Evolutionary conservation across 2,329 filamentous ascomycete species (phyloP).

Genomic region (Monilinia laxa): DNA sequence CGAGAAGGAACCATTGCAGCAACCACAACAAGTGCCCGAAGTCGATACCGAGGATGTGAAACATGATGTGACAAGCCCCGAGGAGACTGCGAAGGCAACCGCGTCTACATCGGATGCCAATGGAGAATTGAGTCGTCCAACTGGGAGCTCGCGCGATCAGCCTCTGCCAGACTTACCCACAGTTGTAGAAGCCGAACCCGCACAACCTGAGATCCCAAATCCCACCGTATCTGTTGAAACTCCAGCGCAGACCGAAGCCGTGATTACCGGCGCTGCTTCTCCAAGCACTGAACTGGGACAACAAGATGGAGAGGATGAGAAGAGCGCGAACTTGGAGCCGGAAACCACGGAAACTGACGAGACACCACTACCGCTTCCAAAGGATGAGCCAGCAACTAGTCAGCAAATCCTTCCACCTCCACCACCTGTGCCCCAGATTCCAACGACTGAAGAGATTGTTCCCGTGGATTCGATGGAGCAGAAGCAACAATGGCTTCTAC

Average conservation of each 20-base stretch:
- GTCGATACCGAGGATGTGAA: slow-evolving; percentile 28
- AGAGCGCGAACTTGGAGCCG: slow-evolving; percentile 34
- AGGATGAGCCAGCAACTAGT: slow-evolving; percentile 31
- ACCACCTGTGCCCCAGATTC: slow-evolving; percentile 36
- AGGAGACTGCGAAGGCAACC: slow-evolving; percentile 19
- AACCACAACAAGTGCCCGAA: slow-evolving; percentile 27
- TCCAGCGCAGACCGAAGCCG: slow-evolving; percentile 14
- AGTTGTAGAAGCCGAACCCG: slow-evolving; percentile 35
- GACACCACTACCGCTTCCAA: slow-evolving; percentile 28
- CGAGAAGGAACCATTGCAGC: slow-evolving; percentile 37
- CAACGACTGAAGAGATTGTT: slow-evolving; percentile 30
- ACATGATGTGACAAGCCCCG: slow-evolving; percentile 23
- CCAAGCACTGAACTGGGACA: slow-evolving; percentile 23
- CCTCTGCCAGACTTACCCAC: slow-evolving; percentile 38
- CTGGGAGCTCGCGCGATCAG: slow-evolving; percentile 34
- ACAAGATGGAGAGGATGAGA: slow-evolving; percentile 34
- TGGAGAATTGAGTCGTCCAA: slow-evolving; percentile 29
- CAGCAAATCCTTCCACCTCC: slow-evolving; percentile 29
- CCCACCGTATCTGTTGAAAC: slow-evolving; percentile 27
- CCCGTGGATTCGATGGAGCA: slow-evolving; percentile 36
- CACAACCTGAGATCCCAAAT: slow-evolving; percentile 30
- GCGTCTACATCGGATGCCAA: slow-evolving; percentile 28
- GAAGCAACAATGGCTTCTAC: slow-evolving; percentile 58
- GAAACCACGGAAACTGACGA: slow-evolving; percentile 32
- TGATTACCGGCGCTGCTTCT: not conserved